These are phyloP conservation scores for Neocatenulostroma microsporum DNA, from an alignment of 2,329 filamentous ascomycete species.

Conservation along the genomic window DNA sequence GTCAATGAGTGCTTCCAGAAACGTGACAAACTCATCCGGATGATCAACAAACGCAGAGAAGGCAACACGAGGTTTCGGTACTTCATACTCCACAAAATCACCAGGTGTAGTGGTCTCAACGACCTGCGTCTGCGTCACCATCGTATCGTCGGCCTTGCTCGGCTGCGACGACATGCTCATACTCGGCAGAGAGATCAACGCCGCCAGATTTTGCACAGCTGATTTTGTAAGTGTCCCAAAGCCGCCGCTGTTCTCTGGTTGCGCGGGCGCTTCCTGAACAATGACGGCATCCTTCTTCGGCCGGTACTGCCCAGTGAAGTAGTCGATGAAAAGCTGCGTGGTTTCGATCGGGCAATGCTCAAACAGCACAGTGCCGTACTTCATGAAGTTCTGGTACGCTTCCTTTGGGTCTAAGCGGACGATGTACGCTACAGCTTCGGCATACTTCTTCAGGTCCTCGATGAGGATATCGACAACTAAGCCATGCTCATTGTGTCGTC, in stretches of 20 bases:
- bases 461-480: slow-evolving; percentile 93
- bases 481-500: slow-evolving; percentile 88
- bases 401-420: slow-evolving; percentile 75
- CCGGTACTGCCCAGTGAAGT: slow-evolving; percentile 79
- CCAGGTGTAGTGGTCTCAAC: slow-evolving; percentile 47
- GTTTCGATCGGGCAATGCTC: slow-evolving; percentile 77
- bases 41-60: slow-evolving; percentile 98
- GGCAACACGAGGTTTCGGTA: slow-evolving; percentile 76
- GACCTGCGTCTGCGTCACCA: slow-evolving; percentile 48
- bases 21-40: slow-evolving; percentile 80
- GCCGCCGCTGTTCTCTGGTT: slow-evolving; percentile 24
- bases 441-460: slow-evolving; percentile 86
- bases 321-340: slow-evolving; percentile 84
- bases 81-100: slow-evolving; percentile 56
- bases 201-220: slow-evolving; percentile 78
- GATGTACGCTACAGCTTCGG: slow-evolving; percentile 82
- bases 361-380: slow-evolving; percentile 84
- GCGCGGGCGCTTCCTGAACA: slow-evolving; percentile 37
- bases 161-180: slow-evolving; percentile 56
- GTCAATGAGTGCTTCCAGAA: slow-evolving; percentile 78
- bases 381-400: slow-evolving; percentile 86
- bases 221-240: slow-evolving; percentile 51
- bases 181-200: slow-evolving; percentile 75
- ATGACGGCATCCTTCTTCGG: slow-evolving; percentile 59
- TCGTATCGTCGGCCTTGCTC: slow-evolving; percentile 27